Evolutionary conservation across 352 stramenopile species (phyloP), one percentile per base, ranked within the genome.

Genomic region (Phytophthora multivora): DNA sequence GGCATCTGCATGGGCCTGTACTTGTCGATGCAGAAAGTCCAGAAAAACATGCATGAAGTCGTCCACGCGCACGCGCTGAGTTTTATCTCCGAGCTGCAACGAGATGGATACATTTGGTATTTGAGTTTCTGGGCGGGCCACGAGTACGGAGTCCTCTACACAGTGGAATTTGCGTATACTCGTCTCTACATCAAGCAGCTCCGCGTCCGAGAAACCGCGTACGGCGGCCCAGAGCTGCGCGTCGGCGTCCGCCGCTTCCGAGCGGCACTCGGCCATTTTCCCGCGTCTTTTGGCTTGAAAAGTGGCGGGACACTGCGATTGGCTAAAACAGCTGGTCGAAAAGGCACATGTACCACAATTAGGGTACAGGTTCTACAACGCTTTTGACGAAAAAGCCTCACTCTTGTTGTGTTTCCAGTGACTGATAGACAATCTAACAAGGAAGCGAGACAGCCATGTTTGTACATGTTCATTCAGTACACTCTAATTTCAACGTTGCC

Each of bases 181-280:
- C 2, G 15, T 10, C 23, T 66, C 40, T 9, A 59, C 15, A 13
- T 15, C 16, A 38, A 46, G 28, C 23, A 72, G 51, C 11, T 83
- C 59, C 18, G 33, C 47, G 46, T 73, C 69, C 12, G 67, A 71
- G 21, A 83, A 56, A 18, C 15, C 25, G 8, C 68, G 63, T 18
- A 83, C 50, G 0, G 61, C 45, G n/a, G 50, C 58, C 71, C 71
- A 80, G 31, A 80, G 60, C 47, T 74, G 61, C 33, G 45, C 36
- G 43, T 56, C 49, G 38, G 28, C 30, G 23, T 53, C 19, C 5
- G 43, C 53, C 9, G 39, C 33, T n/a, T 47, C 40, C 28, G 18
- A 18, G 23, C 26, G 26, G 28, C 7, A 12, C 19, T 23, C 16
- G 43, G 54, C 57, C 40, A 59, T 59, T 54, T 59, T 48, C 47